Base-by-base conservation (phyloP, 2,329 filamentous ascomycete species). In the Hypoxylon sp. region DNA sequence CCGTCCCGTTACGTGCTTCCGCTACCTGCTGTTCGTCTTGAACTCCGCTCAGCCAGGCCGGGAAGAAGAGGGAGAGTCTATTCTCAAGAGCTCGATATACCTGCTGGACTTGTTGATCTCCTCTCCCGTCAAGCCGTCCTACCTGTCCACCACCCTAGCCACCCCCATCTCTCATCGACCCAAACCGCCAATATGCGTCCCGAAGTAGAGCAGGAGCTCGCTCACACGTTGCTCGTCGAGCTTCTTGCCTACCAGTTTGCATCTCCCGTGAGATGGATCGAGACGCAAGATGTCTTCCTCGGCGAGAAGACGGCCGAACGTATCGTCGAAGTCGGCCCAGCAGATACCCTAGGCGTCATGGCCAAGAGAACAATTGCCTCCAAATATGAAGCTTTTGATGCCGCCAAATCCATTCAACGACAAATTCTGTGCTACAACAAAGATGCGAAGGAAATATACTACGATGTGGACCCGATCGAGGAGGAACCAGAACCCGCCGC, bases 341-440 rank as follows among this genome's bases (percentile, higher is more conserved):
- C 94, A 70, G 94, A 99, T 78, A 99, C 95, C 21, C 86, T 99
- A 29, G 94, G 94, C 74, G 93, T 92, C 56, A 99, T 99, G 95
- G 95, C 95, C 65, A 96, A 93, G 83, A 87, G 94, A 70, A 99
- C 95, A 50, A 79, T 99, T 62, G 92, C 93, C 60, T 93, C 92
- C 73, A 98, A 98, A 79, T 99, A 98, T 77, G 95, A 99, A 82
- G 93, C 94, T 63, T 97, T 97, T 78, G 95, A 99, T 78, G 95
- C 95, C 54, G 95, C 95, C 61, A 94, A 94, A 72, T 97, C 94
- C 6, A 89, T 98, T 38, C 93, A 97, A 79, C 88, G 95, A 75
- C 94, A 98, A 77, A 97, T 99, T 74, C 86, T 99, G 55, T 98
- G 95, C 83, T 99, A 98, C 82, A 98, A 97, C 83, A 99, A 99